phyloP scores from a whole-genome alignment of 306 rosid species.

The Mimosa bimucronata region DNA sequence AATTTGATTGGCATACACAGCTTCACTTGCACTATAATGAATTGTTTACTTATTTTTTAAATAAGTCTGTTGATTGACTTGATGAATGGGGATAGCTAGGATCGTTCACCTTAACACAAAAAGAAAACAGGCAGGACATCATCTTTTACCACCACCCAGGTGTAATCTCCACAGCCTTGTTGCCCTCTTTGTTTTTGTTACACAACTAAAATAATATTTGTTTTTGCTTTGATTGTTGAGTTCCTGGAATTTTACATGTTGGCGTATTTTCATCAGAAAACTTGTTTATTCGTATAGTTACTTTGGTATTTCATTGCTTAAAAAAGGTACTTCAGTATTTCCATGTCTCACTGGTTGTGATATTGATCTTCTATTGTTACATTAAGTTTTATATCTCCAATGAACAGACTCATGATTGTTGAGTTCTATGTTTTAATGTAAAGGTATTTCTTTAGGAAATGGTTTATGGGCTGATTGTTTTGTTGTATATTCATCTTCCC shows the following conservation, averaged over 20 bases:
- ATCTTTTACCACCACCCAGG: not conserved
- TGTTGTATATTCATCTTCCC: slow-evolving; percentile 47
- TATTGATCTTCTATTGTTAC: not conserved
- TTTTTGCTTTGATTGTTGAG: not conserved
- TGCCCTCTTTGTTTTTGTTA: not conserved
- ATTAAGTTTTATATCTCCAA: not conserved
- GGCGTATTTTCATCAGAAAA: not conserved
- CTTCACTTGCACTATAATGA: too few species aligned
- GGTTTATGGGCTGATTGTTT: slow-evolving; percentile 33
- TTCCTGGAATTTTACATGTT: not conserved
- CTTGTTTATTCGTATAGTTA: not conserved
- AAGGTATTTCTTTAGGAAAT: slow-evolving; percentile 23
- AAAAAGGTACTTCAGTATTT: not conserved
- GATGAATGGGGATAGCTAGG: not conserved
- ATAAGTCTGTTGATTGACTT: not conserved
- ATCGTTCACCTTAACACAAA: not conserved
- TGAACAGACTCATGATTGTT: not conserved
- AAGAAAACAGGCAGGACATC: not conserved
- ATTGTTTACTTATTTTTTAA: too few species aligned
- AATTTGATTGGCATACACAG: too few species aligned
- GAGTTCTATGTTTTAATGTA: not conserved
- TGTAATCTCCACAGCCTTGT: not conserved
- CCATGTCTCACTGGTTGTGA: not conserved
- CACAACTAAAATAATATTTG: not conserved
- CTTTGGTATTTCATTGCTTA: not conserved